These are phyloP conservation scores for Teunomyces barrocoloradensis DNA, from an alignment of 805 yeast species.

Conservation along the genomic window DNA sequence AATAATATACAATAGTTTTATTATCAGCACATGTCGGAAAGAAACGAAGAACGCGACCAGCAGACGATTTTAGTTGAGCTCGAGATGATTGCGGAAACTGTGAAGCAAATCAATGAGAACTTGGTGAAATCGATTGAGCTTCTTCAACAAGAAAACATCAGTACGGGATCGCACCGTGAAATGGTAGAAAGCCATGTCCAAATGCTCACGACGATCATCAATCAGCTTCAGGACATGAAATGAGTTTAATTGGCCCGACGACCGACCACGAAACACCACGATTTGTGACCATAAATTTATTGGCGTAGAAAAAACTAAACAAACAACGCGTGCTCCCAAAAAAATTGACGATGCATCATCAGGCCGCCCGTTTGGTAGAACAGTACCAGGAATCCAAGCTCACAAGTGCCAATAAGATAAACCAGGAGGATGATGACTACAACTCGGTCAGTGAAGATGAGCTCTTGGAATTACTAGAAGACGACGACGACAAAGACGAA, in stretches of 20 bases:
- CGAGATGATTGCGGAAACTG: slow-evolving; percentile 32
- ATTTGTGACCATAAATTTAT: too few species aligned
- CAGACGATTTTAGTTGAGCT: slow-evolving; percentile 30
- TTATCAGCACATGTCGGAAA: not conserved
- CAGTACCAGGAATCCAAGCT: slow-evolving; percentile 44
- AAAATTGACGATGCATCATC: slow-evolving; percentile 25
- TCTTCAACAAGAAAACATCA: slow-evolving; percentile 11
- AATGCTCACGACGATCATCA: slow-evolving; percentile 16
- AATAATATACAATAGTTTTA: not conserved
- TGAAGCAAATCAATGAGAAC: slow-evolving; percentile 28
- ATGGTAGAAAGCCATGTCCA: slow-evolving; percentile 17
- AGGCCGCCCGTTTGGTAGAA: slow-evolving; percentile 37
- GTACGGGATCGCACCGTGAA: slow-evolving; percentile 10
- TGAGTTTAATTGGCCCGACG: not conserved
- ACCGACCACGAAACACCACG: too few species aligned
- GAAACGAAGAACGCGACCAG: slow-evolving; percentile 14
- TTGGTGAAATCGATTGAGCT: slow-evolving; percentile 22
- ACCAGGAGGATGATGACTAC: slow-evolving; percentile 15
- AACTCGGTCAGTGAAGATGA: slow-evolving; percentile 10
- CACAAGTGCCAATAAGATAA: slow-evolving; percentile 18
- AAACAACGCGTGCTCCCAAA: not conserved
- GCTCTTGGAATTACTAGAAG: slow-evolving; percentile 42
- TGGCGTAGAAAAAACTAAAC: not conserved
- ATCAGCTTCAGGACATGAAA: slow-evolving; percentile 1
- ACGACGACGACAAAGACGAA: slow-evolving; percentile 39